These are phyloP conservation scores for Fusarium incarnatum DNA, from an alignment of 2,329 filamentous ascomycete species.

Conservation along the genomic window DNA sequence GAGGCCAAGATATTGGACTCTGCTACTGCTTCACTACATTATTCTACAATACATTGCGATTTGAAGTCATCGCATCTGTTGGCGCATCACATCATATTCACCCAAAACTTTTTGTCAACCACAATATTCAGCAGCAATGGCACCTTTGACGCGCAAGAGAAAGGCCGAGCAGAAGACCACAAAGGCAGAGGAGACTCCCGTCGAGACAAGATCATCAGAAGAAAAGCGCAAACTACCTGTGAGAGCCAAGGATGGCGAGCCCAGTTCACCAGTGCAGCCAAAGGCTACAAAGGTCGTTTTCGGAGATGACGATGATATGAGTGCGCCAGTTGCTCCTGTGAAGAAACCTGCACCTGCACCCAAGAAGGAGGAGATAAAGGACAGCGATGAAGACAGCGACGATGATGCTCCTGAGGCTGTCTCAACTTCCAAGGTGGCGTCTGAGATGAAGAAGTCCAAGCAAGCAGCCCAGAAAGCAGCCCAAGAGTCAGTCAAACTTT, in stretches of 20 bases:
- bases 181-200: conserved; percentile 12
- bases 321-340: conserved; percentile 12
- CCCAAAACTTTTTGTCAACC: conserved; percentile 4
- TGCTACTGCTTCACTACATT: background rate
- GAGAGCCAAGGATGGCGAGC: conserved; percentile 50
- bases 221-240: conserved; percentile 50
- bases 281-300: conserved; percentile 51
- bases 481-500: conserved; percentile 58
- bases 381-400: conserved; percentile 59
- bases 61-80: background rate
- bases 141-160: conserved; percentile 48
- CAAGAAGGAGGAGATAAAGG: conserved; percentile 37
- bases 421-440: conserved; percentile 63
- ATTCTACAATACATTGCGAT: background rate
- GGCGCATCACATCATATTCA: conserved; percentile 1
- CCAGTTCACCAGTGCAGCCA: conserved; percentile 19
- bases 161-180: conserved; percentile 43
- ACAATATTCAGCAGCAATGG: conserved; percentile 36
- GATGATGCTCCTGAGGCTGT: conserved; percentile 70
- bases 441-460: conserved; percentile 58
- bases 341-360: conserved; percentile 29
- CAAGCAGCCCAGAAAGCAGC: conserved; percentile 62
- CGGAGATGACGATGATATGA: conserved; percentile 50
- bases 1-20: background rate
- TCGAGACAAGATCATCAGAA: conserved; percentile 22